phyloP scores from a whole-genome alignment of 208 protist species.

The Trypanosoma melophagium region DNA sequence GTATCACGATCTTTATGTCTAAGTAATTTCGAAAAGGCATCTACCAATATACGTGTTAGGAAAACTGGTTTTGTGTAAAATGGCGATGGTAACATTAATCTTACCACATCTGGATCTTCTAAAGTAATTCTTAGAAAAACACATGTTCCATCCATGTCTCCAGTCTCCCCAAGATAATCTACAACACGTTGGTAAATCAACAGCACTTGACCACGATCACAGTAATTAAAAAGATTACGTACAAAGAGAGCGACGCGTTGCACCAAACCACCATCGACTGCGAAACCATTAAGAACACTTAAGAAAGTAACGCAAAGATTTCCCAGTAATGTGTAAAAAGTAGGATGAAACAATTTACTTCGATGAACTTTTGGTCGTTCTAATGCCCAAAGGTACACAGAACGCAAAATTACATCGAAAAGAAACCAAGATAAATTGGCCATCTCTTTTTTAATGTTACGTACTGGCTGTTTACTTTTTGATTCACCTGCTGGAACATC shows the following conservation, averaged over 20 bases:
- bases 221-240: constrained; percentile 61
- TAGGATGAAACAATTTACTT: constrained; percentile 57
- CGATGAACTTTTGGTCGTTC: constrained; percentile 53
- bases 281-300: constrained; percentile 44
- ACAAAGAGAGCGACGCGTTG: constrained; percentile 73
- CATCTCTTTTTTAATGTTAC: constrained; percentile 70
- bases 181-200: constrained; percentile 49
- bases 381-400: constrained; percentile 72
- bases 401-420: constrained; percentile 83
- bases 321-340: constrained; percentile 57
- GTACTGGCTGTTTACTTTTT: constrained; percentile 1
- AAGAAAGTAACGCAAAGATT: constrained; percentile 72
- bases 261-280: constrained; percentile 38
- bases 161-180: constrained; percentile 56
- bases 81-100: constrained; percentile 65
- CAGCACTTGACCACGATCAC: constrained; percentile 75
- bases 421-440: constrained; percentile 81
- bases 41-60: constrained; percentile 65
- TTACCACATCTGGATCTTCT: constrained; percentile 58
- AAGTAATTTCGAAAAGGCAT: constrained; percentile 56
- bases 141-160: constrained; percentile 59
- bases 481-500: neutral
- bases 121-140: constrained; percentile 71
- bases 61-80: constrained; percentile 51
- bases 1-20: constrained; percentile 56